Evolutionary conservation across 2,329 filamentous ascomycete species (phyloP), one percentile per base, ranked within the genome.

Genomic region (Periconia sp.): DNA sequence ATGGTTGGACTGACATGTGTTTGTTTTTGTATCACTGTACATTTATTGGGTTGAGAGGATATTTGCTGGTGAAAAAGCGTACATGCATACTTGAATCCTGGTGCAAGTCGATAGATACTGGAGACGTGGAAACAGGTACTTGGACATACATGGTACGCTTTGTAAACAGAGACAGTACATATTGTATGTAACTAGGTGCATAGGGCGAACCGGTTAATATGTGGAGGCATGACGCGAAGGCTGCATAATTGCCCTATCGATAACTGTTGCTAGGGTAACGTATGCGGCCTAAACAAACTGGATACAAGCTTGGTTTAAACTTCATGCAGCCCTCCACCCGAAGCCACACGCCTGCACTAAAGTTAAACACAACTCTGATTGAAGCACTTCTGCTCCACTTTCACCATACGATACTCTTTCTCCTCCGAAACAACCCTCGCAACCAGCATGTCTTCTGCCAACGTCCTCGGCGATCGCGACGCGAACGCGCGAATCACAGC

Each of bases 401-500:
- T 11, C 3, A 37, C 33, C 15, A 37, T n/a, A 14, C 11, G 15
- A n/a, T 37, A 5, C 33, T 14, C 33, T 11, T 37, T 37, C 33
- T 33, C 15, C 33, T 37, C 33, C 23, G 23, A 27, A 27, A 27
- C 23, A 27, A 27, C 5, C 3, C 5, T 11, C 15, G 10, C 15
- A 37, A 37, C 33, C 33, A 37, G 15, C 33, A 37, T 37, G 33
- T 6, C 33, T 37, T 82, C 82, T 71, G 68, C 74, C 73, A 84
- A 80, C 75, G 77, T 87, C 63, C 85, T 91, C 74, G 77, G 79
- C 63, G 77, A 83, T 68, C 86, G 86, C 76, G 86, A 90, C 77
- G 79, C 82, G 76, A 90, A 90, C 76, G 78, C 78, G 55, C 70
- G 69, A 51, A 51, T 71, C 56, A 69, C 68, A 18, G 56, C 37